Evolutionary conservation across 2,329 filamentous ascomycete species (phyloP), one percentile per base, ranked within the genome.

Genomic region (Cadophora malorum): DNA sequence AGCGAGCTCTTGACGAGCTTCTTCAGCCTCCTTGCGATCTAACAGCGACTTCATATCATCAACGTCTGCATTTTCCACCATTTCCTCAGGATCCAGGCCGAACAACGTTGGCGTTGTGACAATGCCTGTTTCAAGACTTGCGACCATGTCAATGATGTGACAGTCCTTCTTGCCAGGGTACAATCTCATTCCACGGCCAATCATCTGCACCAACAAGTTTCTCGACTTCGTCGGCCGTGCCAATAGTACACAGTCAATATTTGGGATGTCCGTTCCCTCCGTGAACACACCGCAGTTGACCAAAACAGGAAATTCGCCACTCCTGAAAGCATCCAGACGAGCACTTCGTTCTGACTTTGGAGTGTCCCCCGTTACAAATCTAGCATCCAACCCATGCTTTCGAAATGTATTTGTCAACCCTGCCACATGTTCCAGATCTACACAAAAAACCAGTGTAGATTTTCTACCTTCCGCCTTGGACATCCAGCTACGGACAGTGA

Each of bases 151-250:
- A 75, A 99, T 96, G 68, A 99, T 85, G 78, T 98, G 96, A 74
- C 96, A 99, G 76, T 98, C 88, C 49, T 89, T 82, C 79, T 99
- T 99, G 14, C 87, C 91, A 0, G 89, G 83, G 77, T 93, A 86
- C 49, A 97, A 81, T 52, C 96, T 88, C 88, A 99, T 92, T 4
- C 96, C 96, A 74, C 96, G 87, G 0, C 96, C 96, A 70, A 99
- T 97, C 96, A 99, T 99, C 79, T 99, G 96, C 0, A 98, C 89
- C 0, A 99, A 86, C 2, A 99, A 82, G 74, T 97, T 98, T n/a
- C 92, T 89, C 19, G 96, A 98, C 73, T 90, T 90, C 1, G 96
- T 99, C 0, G 96, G 96, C 28, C 96, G 85, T 3, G 91, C 94
- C 9, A 99, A 85, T 9, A 99, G 78, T 28, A 99, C 88, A 76